Evolutionary conservation across 2,329 filamentous ascomycete species (phyloP), one percentile per base, ranked within the genome.

Genomic region (Fonsecaea pedrosoi): DNA sequence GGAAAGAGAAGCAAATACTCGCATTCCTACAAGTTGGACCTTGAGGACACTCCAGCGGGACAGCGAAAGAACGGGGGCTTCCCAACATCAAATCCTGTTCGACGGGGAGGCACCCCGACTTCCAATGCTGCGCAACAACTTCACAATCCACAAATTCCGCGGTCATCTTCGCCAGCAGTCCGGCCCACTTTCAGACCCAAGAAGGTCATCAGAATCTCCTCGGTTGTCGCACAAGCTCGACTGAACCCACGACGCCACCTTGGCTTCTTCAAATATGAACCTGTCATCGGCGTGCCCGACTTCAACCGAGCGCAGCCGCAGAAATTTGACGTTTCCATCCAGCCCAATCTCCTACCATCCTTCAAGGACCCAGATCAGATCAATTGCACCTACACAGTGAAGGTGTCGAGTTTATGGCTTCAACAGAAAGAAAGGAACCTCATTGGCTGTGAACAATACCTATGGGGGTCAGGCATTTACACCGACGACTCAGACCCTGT

Each of bases 381-480:
- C 72, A 98, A 98, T 73, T 96, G 92, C 76, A 96, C 92, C 0
- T 88, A 96, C 69, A 97, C 92, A 0, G 86, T 99, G 68, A 92
- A 95, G 73, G 89, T 99, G 6, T 90, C 94, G 1, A 88, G 91
- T 34, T 87, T 91, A 56, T 92, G 95, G 73, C 82, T 99, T 7
- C 87, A 86, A 8, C 78, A 87, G 0, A 80, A 84, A 7, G 87
- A 91, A 30, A 86, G 94, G 35, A 91, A 95, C 75, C 92, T 96
- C 71, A 94, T 98, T 60, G 96, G 93, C 10, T 82, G 87, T 7
- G 87, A 92, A 38, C 86, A 90, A 21, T 91, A 92, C 7, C 78
- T 99, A 0, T 99, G 94, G 94, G 95, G 95, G 0, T 95, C 92
- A 0, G 94, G 96, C 42, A 86, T 99, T 6, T 98, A 98, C 76